Base-by-base conservation (phyloP, 768 basidiomycete genomes). In the Xanthoconium stramineum region DNA sequence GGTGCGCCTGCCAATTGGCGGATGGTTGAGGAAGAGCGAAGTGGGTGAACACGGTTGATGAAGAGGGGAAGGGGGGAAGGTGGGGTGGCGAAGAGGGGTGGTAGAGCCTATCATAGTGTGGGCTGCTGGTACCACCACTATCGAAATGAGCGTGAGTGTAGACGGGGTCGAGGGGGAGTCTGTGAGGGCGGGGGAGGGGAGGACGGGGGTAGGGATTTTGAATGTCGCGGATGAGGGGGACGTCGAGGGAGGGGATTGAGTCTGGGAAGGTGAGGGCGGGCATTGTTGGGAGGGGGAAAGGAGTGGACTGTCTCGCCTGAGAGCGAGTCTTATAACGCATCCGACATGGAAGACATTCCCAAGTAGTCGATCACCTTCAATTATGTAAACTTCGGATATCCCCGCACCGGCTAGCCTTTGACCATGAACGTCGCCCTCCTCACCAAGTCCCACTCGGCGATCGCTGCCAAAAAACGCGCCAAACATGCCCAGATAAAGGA, bases 401-500 rank as follows among this genome's bases (percentile, higher is more conserved):
- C 40, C 66, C 65, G 65, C 46, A 15, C 42, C 47, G 36, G 56
- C 46, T 55, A 53, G 15, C 44, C 38, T 35, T 39, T 47, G 42
- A 46, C 32, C 52, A 74, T 77, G 72, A 85, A 87, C 71, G 53
- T 85, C 61, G 62, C 79, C 37, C 60, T 77, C 46, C 82, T 91
- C 64, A 89, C 88, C 13, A 77, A 75, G 39, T 83, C 86, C 20
- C 84, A 87, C 71, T 75, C 71, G 32, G 83, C 80, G 46, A 74
- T 86, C 57, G 83, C 85, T 1, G 78, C 84, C 29, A 91, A 91
- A 69, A 86, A 81, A 65, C 80, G 80, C 39, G 82, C 82, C 39
- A 86, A 79, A 61, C 75, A 76, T 54, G 77, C 80, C 1, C 89
- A 94, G 72, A 74, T 94, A 52, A 86, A 87, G 61, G 85, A 93